Percentiles rank a stretch among this genome's conserved stretches.
Evolutionary conservation across 148 eudicot genomes (phyloP).

Genomic region (Nepenthes gracilis): DNA sequence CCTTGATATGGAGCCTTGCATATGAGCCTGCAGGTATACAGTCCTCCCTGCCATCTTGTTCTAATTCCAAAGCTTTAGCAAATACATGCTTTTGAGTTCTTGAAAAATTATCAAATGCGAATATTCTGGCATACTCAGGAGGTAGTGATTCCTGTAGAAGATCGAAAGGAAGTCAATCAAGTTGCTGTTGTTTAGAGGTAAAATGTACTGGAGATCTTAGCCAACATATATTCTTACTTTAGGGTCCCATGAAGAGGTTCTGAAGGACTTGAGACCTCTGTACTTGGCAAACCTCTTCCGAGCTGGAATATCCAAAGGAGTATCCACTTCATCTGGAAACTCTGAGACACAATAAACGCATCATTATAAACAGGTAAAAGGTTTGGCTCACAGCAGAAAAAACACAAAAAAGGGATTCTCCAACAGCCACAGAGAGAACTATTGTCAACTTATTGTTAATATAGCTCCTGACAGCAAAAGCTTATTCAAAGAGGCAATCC

Average conservation of each 20-base stretch:
- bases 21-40: constrained; percentile 54
- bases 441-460: background rate
- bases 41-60: constrained; percentile 35
- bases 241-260: constrained; percentile 97
- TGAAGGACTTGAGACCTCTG: constrained; percentile 90
- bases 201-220: background rate
- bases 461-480: background rate
- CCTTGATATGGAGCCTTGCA: constrained; percentile 59
- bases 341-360: constrained; percentile 33
- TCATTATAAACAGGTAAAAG: background rate
- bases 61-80: constrained; percentile 62
- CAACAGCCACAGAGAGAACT: background rate
- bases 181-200: background rate
- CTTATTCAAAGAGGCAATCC: no score
- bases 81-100: constrained; percentile 86
- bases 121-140: constrained; percentile 66
- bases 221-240: constrained; percentile 35
- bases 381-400: constrained; percentile 1
- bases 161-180: constrained; percentile 5
- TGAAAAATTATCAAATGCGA: constrained; percentile 72
- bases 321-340: constrained; percentile 92
- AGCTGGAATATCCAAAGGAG: constrained; percentile 85
- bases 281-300: constrained; percentile 88
- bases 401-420: background rate
- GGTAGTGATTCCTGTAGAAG: constrained; percentile 79